Conservation (phyloP, 768 basidiomycete species). For the Terana coerulea region DNA sequence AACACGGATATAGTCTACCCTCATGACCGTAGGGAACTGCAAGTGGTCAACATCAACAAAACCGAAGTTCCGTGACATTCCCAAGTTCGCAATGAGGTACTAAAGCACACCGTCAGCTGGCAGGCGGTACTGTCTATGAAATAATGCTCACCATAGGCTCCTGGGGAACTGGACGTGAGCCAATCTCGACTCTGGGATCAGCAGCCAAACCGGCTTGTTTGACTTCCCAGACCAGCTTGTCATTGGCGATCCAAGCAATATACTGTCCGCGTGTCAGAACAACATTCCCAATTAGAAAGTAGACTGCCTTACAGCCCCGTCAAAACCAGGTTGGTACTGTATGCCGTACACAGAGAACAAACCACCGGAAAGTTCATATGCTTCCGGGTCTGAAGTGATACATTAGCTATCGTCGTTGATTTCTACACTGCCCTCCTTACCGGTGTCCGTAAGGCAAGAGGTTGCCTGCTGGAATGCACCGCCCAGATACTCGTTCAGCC, state of each 20-base stretch:
- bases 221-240: conserved; percentile 66
- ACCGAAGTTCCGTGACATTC: conserved; percentile 63
- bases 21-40: conserved; percentile 55
- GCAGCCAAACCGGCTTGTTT: conserved; percentile 59
- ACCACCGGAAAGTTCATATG: conserved; percentile 55
- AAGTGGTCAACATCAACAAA: conserved; percentile 52
- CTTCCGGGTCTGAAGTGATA: conserved; percentile 50
- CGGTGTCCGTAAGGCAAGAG: conserved; percentile 34
- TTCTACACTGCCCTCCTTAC: too few species aligned
- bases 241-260: conserved; percentile 75
- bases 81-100: conserved; percentile 57
- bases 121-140: conserved; percentile 7
- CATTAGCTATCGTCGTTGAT: too few species aligned
- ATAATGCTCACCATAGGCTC: conserved; percentile 72
- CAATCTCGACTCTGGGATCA: conserved; percentile 53
- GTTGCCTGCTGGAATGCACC: conserved; percentile 80
- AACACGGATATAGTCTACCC: conserved; percentile 80
- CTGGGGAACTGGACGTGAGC: conserved; percentile 68
- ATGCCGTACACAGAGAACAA: conserved; percentile 75
- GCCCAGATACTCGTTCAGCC: conserved; percentile 66
- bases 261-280: conserved; percentile 40
- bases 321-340: conserved; percentile 73
- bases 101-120: conserved; percentile 17
- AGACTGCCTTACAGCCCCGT: conserved; percentile 47
- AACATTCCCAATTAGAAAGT: conserved; percentile 36